phyloP scores from a whole-genome alignment of 148 eudicot genomes.

The Silene uniflora region DNA sequence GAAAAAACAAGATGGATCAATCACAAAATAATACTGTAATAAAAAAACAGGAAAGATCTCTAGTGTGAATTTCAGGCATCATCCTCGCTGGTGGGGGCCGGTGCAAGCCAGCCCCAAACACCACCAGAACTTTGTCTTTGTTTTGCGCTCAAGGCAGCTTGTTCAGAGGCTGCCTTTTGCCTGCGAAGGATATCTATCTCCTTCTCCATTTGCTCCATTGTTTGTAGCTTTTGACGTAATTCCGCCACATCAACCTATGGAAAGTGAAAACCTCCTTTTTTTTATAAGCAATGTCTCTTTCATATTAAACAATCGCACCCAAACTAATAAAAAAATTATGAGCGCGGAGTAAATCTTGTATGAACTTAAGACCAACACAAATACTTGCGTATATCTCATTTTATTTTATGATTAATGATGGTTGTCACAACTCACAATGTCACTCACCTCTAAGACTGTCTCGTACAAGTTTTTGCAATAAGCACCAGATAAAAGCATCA shows the following conservation, averaged over 20 bases:
- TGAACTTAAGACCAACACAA: not conserved
- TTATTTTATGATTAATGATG: too few relatives aligned
- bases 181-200: constrained; percentile 86
- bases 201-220: constrained; percentile 83
- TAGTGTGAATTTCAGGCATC: constrained; percentile 33
- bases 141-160: constrained; percentile 69
- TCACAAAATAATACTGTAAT: not conserved
- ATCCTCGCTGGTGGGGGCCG: constrained; percentile 46
- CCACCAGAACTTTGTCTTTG: constrained; percentile 85
- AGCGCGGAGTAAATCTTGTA: not conserved
- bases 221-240: constrained; percentile 84
- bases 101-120: constrained; percentile 98
- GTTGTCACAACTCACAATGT: too few relatives aligned
- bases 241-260: constrained; percentile 94
- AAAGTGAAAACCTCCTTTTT: constrained; percentile 23
- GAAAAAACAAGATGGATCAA: constrained; percentile 19
- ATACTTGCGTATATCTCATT: not conserved
- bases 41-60: constrained; percentile 12
- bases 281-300: not conserved
- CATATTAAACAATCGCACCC: not conserved
- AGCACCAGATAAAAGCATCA: not conserved
- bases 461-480: too few relatives aligned
- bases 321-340: not conserved
- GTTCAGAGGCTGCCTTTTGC: constrained; percentile 96
- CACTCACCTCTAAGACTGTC: not conserved